Evolutionary conservation across 495 filamentous ascomycete genomes (phyloP).

Genomic region (Penicillium diatomitis): DNA sequence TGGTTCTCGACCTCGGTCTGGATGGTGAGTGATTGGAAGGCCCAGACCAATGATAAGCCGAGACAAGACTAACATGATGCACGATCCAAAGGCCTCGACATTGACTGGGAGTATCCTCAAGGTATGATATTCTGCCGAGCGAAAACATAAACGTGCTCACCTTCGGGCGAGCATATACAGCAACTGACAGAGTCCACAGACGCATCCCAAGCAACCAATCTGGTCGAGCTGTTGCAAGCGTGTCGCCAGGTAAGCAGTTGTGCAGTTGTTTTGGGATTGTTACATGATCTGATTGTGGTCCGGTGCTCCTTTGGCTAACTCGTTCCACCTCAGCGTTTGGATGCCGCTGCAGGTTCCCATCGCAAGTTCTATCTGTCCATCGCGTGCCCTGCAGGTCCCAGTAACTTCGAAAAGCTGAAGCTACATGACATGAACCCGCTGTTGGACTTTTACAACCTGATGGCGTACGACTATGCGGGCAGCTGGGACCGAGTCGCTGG

Average conservation of each 20-base stretch:
- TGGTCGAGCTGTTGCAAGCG: constrained; percentile 59
- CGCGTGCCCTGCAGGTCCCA: constrained; percentile 51
- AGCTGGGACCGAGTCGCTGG: constrained; percentile 67
- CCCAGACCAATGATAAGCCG: background rate
- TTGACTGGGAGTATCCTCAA: constrained; percentile 55
- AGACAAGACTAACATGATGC: constrained; percentile 6
- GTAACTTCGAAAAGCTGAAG: constrained; percentile 60
- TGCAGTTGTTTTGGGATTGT: too few species aligned
- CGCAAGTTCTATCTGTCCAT: constrained; percentile 68
- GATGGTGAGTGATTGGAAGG: constrained; percentile 32
- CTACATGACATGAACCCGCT: constrained; percentile 60
- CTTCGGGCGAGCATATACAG: too few species aligned
- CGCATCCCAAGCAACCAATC: constrained; percentile 53
- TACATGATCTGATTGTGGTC: too few species aligned
- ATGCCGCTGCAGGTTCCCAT: constrained; percentile 46
- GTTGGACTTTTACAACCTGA: constrained; percentile 73
- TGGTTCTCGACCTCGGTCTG: constrained; percentile 60
- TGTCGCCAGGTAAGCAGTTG: constrained; percentile 40
- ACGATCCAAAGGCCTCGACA: constrained; percentile 37
- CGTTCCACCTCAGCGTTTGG: constrained; percentile 36
- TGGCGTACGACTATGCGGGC: constrained; percentile 78
- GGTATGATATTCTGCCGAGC: constrained; percentile 12
- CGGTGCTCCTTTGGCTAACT: too few species aligned
- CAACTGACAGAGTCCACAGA: constrained; percentile 20
- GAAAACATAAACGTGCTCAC: background rate